Base-by-base conservation (phyloP, 352 stramenopile species). In the Pythium graminicola region DNA sequence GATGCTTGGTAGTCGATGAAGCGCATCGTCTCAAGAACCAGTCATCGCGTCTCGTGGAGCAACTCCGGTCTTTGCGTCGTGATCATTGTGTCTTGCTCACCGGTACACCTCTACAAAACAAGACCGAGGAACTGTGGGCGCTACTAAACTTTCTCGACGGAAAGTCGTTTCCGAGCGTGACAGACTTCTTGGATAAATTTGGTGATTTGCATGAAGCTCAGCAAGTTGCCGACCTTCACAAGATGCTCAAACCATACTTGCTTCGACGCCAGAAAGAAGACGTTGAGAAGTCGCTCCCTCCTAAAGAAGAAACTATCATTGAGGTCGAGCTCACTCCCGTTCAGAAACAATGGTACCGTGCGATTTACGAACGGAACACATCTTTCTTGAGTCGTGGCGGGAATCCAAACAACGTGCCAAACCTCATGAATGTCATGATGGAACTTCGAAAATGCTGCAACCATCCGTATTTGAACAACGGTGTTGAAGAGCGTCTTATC, bases 121-220 rank as follows among this genome's bases (percentile, higher is more conserved):
- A 99, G 65, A 98, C 98, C 4, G 82, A 98, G 59, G 98, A 99
- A 68, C 69, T 99, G n/a, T 99, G 96, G 96, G 91, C 96, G 3
- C 71, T 99, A 26, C 73, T 99, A 1, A 98, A 99, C 67, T 99
- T 99, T 38, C 85, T 99, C 27, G 95, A 99, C 38, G 72, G 60
- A 11, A 76, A 87, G 27, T 92, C 79, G 14, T 99, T 99, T 69
- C 85, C 84, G 7, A 96, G 93, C 54, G 72, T 93, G 72, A 65
- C 86, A 16, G 73, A 93, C 27, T 99, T 99, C 67, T 70, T 98
- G 45, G 89, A 89, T 5, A 89, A 98, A 63, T 94, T 93, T 76
- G 85, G 85, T 11, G 79, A 92, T 35, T 57, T 95, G 0, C 85
- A 93, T 28, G 83, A 97, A 41, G 78, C 81, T 7, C 72, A 89